Conservation (phyloP, 1,139 yeast species). For the Candida frijolesensis region DNA sequence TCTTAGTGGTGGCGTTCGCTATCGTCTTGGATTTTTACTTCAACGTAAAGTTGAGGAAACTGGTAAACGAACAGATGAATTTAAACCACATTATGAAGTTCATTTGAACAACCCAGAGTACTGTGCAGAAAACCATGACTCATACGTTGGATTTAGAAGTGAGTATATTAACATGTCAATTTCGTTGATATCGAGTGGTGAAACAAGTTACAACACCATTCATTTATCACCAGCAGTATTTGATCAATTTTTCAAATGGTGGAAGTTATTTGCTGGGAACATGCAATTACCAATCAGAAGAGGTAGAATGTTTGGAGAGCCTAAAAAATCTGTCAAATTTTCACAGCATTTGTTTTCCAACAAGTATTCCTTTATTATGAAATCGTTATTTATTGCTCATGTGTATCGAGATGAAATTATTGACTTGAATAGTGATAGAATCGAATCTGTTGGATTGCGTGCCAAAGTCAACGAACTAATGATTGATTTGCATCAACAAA, state of each 20-base stretch:
- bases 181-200: conserved; percentile 56
- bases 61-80: conserved; percentile 51
- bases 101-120: conserved; percentile 63
- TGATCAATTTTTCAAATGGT: conserved; percentile 45
- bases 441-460: conserved; percentile 43
- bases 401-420: conserved; percentile 34
- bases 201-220: conserved; percentile 42
- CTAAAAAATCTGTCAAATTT: conserved; percentile 37
- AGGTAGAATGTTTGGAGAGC: conserved; percentile 43
- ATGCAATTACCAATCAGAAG: conserved; percentile 44
- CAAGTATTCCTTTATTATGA: conserved; percentile 42
- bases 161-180: conserved; percentile 47
- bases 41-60: conserved; percentile 44
- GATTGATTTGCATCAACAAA: conserved; percentile 48
- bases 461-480: conserved; percentile 43
- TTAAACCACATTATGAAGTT: conserved; percentile 73
- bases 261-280: conserved; percentile 47
- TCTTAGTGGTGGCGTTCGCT: conserved; percentile 61
- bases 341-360: conserved; percentile 46
- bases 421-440: conserved; percentile 24
- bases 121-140: conserved; percentile 45
- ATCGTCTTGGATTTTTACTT: conserved; percentile 60
- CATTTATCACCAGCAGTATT: conserved; percentile 45
- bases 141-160: conserved; percentile 43
- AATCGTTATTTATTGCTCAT: conserved; percentile 44